Conservation (phyloP, 805 yeast species). For the Sugiyamaella chiloensis region DNA sequence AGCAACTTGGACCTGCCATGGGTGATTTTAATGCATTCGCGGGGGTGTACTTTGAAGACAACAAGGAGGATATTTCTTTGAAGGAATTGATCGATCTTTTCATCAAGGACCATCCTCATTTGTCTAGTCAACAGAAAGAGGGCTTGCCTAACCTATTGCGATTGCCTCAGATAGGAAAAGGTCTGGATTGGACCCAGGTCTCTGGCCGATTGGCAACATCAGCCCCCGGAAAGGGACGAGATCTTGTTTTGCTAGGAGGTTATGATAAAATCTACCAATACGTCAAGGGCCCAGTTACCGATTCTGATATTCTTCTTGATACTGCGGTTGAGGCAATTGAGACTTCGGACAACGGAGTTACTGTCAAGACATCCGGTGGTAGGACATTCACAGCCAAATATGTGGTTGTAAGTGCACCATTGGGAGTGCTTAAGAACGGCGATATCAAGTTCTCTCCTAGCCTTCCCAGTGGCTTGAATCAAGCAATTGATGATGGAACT, state of each 20-base stretch:
- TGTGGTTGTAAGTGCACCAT: conserved; percentile 73
- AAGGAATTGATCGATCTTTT: conserved; percentile 48
- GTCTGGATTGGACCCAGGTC: conserved; percentile 60
- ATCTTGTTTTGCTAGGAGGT: conserved; percentile 64
- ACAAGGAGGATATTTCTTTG: conserved; percentile 45
- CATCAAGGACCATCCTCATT: conserved; percentile 32
- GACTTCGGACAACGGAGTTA: conserved; percentile 24
- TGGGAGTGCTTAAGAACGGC: conserved; percentile 55
- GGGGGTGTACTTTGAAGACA: conserved; percentile 63
- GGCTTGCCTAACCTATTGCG: conserved; percentile 54
- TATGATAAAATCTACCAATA: conserved; percentile 52
- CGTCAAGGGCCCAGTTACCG: conserved; percentile 28
- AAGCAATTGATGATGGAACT: conserved; percentile 48
- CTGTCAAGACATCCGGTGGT: conserved; percentile 28
- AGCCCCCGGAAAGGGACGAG: conserved; percentile 75
- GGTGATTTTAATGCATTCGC: conserved; percentile 59
- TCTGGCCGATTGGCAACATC: conserved; percentile 61
- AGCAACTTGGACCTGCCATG: conserved; percentile 35
- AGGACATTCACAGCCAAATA: conserved; percentile 46
- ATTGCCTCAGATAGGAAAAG: conserved; percentile 74
- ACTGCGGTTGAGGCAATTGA: conserved; percentile 44
- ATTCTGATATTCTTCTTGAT: conserved; percentile 38
- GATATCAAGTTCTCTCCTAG: conserved; percentile 53
- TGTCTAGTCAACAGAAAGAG: conserved; percentile 40
- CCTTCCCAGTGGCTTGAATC: conserved; percentile 40